Evolutionary conservation across 2,329 filamentous ascomycete genomes (phyloP).

Genomic region (Saccharata proteae): DNA sequence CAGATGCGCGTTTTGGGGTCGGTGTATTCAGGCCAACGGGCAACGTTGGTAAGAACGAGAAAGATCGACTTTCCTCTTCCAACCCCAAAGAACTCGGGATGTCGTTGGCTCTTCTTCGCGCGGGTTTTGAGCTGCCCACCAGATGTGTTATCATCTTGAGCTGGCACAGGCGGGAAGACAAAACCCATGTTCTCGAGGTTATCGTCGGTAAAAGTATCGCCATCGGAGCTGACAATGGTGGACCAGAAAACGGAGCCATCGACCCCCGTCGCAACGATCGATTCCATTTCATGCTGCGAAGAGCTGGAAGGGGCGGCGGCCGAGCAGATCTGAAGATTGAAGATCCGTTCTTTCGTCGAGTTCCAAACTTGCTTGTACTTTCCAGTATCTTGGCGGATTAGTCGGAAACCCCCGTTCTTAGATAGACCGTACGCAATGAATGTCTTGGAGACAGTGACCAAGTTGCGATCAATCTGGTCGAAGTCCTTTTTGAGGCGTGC

Average conservation of each 20-base stretch:
- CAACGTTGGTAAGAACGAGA: conserved; percentile 57
- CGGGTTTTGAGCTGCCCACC: conserved; percentile 92
- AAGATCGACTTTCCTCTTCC: conserved; percentile 93
- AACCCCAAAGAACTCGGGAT: conserved; percentile 89
- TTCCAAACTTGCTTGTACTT: conserved; percentile 86
- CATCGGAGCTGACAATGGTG: conserved; percentile 59
- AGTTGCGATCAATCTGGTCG: conserved; percentile 88
- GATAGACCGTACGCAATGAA: conserved; percentile 93
- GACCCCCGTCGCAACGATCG: conserved; percentile 83
- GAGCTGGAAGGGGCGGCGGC: conserved; percentile 40
- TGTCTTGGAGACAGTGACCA: conserved; percentile 77
- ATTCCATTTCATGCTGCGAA: conserved; percentile 50
- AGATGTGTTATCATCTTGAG: conserved; percentile 79
- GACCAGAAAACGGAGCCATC: conserved; percentile 97
- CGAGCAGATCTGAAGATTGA: conserved; percentile 78
- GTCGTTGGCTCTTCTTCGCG: conserved; percentile 75
- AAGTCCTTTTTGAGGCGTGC: conserved; percentile 94
- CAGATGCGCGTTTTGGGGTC: conserved; percentile 47
- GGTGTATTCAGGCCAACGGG: conserved; percentile 38
- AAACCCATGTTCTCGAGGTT: conserved; percentile 78
- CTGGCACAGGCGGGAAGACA: conserved; percentile 73
- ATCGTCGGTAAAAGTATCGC: conserved; percentile 66
- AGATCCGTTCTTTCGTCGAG: conserved; percentile 83
- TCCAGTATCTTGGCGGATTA: conserved; percentile 90
- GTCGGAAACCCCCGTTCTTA: conserved; percentile 81